Conservation (phyloP, 352 stramenopile species). For the Phytophthora tentaculata region DNA sequence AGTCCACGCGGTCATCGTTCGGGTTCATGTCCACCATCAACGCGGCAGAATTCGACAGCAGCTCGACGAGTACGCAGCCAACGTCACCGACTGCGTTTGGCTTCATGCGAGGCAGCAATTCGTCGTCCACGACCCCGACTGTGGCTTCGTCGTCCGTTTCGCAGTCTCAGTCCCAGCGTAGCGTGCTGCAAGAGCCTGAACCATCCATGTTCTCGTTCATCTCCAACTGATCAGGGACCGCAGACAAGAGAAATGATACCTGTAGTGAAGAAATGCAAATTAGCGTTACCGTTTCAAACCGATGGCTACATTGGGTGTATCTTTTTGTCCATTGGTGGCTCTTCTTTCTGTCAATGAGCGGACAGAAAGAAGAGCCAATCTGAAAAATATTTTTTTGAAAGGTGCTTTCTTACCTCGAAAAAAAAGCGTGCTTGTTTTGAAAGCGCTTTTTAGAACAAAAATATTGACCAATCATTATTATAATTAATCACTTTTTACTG, state of each 20-base stretch:
- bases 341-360: too few species aligned
- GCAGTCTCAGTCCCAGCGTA: conserved; percentile 29
- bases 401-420: too few species aligned
- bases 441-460: too few species aligned
- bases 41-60: conserved; percentile 35
- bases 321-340: too few species aligned
- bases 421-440: too few species aligned
- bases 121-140: conserved; percentile 40
- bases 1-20: conserved; percentile 54
- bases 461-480: too few species aligned
- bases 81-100: conserved; percentile 68
- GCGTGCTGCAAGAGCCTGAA: conserved; percentile 32
- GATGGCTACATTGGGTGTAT: conserved; percentile 5
- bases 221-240: conserved; percentile 35
- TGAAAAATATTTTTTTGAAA: not conserved
- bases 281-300: too few species aligned
- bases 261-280: conserved; percentile 6
- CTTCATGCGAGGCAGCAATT: conserved; percentile 50
- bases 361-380: not conserved
- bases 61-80: conserved; percentile 37
- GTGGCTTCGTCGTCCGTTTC: conserved; percentile 34
- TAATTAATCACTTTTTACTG: too few species aligned
- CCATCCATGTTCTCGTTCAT: conserved; percentile 74
- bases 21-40: conserved; percentile 54
- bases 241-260: not conserved